Evolutionary conservation across 2,329 filamentous ascomycete genomes (phyloP).

Genomic region (Ustulina deusta): DNA sequence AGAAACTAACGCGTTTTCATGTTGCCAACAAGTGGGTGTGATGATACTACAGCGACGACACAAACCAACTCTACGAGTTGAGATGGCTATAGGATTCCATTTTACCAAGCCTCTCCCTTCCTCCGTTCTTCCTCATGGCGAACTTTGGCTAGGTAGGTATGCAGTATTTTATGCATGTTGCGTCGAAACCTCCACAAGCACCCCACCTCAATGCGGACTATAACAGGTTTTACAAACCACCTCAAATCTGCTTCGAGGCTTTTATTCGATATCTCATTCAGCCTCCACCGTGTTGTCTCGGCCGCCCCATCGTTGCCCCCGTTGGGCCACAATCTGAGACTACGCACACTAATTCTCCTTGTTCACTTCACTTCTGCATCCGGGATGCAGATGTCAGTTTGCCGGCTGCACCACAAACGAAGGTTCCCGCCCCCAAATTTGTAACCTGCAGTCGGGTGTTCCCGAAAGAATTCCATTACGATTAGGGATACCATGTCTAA

Average conservation of each 20-base stretch:
- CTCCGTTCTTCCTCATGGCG: slow-evolving; percentile 24
- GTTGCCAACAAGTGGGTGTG: slow-evolving; percentile 29
- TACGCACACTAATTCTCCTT: slow-evolving; percentile 11
- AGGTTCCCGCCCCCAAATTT: slow-evolving; percentile 8
- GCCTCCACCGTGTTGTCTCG: slow-evolving; percentile 20
- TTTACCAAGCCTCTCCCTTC: background rate
- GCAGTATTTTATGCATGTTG: slow-evolving; percentile 49
- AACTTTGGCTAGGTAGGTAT: slow-evolving; percentile 40
- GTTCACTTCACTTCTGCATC: slow-evolving; percentile 27
- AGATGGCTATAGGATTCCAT: slow-evolving; percentile 6
- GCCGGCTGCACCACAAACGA: slow-evolving; percentile 29
- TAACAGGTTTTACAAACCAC: slow-evolving; percentile 28
- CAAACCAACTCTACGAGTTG: slow-evolving; percentile 14
- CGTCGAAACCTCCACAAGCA: slow-evolving; percentile 40
- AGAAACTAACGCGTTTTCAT: slow-evolving; percentile 19
- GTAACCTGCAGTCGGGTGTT: slow-evolving; percentile 27
- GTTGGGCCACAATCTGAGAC: slow-evolving; percentile 23
- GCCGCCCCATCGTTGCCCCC: slow-evolving; percentile 1
- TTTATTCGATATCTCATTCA: slow-evolving; percentile 15
- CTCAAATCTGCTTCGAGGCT: slow-evolving; percentile 20
- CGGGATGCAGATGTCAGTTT: slow-evolving; percentile 36
- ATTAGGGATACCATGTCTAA: slow-evolving; percentile 42
- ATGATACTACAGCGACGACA: slow-evolving; percentile 18
- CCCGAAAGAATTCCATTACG: slow-evolving; percentile 30
- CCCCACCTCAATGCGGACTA: slow-evolving; percentile 43